Evolutionary conservation across 352 stramenopile genomes (phyloP), one percentile per base, ranked within the genome.

Genomic region (Phytophthora citricola): DNA sequence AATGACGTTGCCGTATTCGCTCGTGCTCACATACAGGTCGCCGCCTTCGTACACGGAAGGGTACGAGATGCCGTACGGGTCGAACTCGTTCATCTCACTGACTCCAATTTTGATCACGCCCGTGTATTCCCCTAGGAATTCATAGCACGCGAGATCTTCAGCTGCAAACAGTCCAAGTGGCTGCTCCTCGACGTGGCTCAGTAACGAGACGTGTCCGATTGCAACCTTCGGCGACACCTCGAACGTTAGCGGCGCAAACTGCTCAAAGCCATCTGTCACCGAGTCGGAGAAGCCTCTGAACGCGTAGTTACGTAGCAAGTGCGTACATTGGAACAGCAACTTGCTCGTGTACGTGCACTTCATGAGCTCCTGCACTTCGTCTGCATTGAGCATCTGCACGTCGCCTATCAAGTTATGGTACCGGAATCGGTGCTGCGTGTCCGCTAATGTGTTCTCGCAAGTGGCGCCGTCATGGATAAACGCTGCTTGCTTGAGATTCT

Each of bases 21-120:
- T n/a, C n/a, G n/a, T n/a, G n/a, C n/a, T n/a, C n/a, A n/a, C n/a
- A n/a, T n/a, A n/a, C n/a, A n/a, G n/a, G n/a, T n/a, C n/a, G n/a
- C n/a, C n/a, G n/a, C n/a, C n/a, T n/a, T n/a, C n/a, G n/a, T n/a
- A n/a, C n/a, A n/a, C n/a, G n/a, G n/a, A n/a, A n/a, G n/a, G n/a
- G n/a, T n/a, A n/a, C n/a, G n/a, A n/a, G n/a, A n/a, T n/a, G n/a
- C 80, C 85, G 59, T 92, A 94, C 57, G 80, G 66, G 52, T 94
- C 81, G 39, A 87, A 87, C 41, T 52, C 49, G 45, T 76, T 66
- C 51, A 62, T 61, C 49, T 71, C 64, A 48, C 73, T 68, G 17
- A 76, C 50, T n/a, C 87, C 80, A 22, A 79, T 55, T 48, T 85
- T 79, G 39, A 90, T 58, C 32, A 91, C 81, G 29, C 85, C 83